Conservation (phyloP, 2,329 filamentous ascomycete genomes). For the Paraconiothyrium brasiliense region DNA sequence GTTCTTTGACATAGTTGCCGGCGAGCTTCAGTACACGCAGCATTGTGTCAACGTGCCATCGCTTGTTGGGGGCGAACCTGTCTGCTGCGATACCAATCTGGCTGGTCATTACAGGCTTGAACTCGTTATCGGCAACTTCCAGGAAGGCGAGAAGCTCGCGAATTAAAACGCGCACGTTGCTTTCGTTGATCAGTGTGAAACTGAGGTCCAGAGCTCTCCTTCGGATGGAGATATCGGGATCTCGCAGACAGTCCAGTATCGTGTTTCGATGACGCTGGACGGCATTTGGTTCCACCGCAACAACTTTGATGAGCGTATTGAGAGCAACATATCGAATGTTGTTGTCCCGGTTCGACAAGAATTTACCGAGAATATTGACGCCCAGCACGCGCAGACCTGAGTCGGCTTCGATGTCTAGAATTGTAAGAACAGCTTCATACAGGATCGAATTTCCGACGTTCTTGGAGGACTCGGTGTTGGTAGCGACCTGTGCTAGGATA, state of each 20-base stretch:
- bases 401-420: constrained; percentile 97
- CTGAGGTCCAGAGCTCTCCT: constrained; percentile 95
- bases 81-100: constrained; percentile 98
- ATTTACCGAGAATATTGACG: constrained; percentile 98
- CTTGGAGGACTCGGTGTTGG: constrained; percentile 97
- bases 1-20: constrained; percentile 97
- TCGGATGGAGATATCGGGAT: constrained; percentile 97
- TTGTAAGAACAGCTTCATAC: constrained; percentile 96
- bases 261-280: constrained; percentile 98
- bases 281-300: constrained; percentile 96
- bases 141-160: constrained; percentile 93
- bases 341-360: constrained; percentile 97
- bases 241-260: constrained; percentile 92
- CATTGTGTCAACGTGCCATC: constrained; percentile 99
- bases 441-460: constrained; percentile 98
- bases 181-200: constrained; percentile 97
- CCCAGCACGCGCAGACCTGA: constrained; percentile 92
- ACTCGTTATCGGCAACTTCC: constrained; percentile 97
- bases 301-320: constrained; percentile 97
- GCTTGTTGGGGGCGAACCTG: constrained; percentile 93
- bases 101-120: constrained; percentile 97
- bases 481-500: constrained; percentile 95
- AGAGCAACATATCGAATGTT: constrained; percentile 98
- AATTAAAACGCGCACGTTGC: constrained; percentile 92
- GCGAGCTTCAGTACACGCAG: constrained; percentile 87